Evolutionary conservation across 2,329 filamentous ascomycete genomes (phyloP).

Genomic region (Gaeumannomyces sp.): DNA sequence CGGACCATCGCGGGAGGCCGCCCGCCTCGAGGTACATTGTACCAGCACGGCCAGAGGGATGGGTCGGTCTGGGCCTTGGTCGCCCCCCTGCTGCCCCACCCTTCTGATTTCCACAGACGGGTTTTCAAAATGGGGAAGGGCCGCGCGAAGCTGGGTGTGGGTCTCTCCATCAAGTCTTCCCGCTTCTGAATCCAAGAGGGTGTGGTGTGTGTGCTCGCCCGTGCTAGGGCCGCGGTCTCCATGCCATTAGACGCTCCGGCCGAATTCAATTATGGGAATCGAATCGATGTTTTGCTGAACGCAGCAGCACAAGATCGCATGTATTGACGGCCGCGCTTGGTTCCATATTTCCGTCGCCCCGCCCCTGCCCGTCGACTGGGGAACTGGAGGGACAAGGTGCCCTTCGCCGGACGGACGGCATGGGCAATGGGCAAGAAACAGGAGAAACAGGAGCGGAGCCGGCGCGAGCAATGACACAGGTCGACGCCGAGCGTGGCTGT

Average conservation of each 20-base stretch:
- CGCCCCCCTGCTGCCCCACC: not conserved
- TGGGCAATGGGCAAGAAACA: not conserved
- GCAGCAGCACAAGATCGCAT: not conserved
- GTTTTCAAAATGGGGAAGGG: not conserved
- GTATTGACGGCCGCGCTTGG: too few species aligned
- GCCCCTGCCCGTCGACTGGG: not conserved
- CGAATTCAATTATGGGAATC: not conserved
- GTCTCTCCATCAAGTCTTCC: too few species aligned
- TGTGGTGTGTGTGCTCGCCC: not conserved
- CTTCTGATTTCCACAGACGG: not conserved
- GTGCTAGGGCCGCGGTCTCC: too few species aligned
- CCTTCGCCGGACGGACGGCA: not conserved
- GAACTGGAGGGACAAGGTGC: not conserved
- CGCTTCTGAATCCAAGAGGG: not conserved
- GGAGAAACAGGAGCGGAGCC: not conserved
- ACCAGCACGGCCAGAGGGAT: not conserved
- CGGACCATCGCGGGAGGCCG: not conserved
- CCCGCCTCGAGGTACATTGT: not conserved
- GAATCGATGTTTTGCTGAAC: not conserved
- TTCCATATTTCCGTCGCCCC: not conserved
- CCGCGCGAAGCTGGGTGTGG: too few species aligned
- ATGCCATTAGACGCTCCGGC: too few species aligned
- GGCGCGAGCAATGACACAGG: not conserved
- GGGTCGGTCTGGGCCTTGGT: not conserved
- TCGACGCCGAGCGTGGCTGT: slow-evolving; percentile 7